phyloP scores from a whole-genome alignment of 1,284 basidiomycete genomes.

The Anthracocystis panici-leucophaei region DNA sequence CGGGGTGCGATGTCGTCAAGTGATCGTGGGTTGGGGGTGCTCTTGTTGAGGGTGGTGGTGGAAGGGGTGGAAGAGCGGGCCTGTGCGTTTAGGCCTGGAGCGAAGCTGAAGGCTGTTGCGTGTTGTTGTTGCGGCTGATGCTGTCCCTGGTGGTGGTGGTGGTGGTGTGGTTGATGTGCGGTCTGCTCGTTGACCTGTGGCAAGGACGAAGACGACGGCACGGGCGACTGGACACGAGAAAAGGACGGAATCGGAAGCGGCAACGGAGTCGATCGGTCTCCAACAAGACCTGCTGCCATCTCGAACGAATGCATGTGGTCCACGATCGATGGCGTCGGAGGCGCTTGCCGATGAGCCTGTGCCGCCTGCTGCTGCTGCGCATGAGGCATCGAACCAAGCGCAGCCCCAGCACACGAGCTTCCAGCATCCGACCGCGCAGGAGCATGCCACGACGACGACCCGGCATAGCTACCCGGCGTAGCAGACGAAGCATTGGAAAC shows the following conservation, averaged over 20 bases:
- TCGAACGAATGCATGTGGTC: conserved; percentile 30
- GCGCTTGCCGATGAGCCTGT: conserved; percentile 12
- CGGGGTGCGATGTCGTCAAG: conserved; percentile 57
- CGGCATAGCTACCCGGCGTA: conserved; percentile 34
- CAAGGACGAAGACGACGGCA: conserved; percentile 5
- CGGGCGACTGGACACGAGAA: conserved; percentile 38
- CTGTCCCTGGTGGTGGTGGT: neutral
- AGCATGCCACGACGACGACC: conserved; percentile 34
- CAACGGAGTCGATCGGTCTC: conserved; percentile 10
- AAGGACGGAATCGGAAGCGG: conserved; percentile 41
- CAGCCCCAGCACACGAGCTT: conserved; percentile 17
- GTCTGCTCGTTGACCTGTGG: conserved; percentile 11
- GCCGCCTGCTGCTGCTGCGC: conserved; percentile 10
- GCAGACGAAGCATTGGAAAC: conserved; percentile 28
- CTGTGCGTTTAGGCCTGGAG: neutral
- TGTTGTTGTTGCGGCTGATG: conserved; percentile 1
- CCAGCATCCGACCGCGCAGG: conserved; percentile 24
- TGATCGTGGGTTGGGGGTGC: conserved; percentile 34
- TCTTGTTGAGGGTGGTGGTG: conserved; percentile 3
- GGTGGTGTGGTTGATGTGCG: neutral
- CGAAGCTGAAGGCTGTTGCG: neutral
- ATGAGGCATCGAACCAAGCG: conserved; percentile 18
- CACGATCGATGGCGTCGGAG: conserved; percentile 2
- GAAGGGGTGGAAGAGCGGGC: neutral
- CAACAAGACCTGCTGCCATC: conserved; percentile 14